These are phyloP conservation scores for Dimargaris xerosporica DNA, from an alignment of 192 early-diverging fungal species.

Conservation along the genomic window DNA sequence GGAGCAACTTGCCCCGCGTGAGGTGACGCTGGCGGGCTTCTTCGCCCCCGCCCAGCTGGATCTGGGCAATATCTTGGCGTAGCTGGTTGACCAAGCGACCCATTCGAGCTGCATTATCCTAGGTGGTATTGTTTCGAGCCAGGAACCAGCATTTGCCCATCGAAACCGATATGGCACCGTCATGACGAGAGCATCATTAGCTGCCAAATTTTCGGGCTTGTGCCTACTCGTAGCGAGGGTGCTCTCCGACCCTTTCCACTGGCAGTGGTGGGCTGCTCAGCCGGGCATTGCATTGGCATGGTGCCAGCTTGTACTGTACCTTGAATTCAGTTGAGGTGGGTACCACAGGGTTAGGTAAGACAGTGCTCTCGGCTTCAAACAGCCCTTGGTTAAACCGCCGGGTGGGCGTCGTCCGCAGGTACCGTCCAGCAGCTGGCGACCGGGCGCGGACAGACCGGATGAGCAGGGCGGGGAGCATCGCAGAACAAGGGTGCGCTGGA, in stretches of 20 bases:
- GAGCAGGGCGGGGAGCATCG: too few species aligned
- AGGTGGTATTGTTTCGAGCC: not conserved
- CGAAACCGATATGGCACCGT: too few species aligned
- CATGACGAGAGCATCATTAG: too few species aligned
- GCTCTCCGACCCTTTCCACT: too few species aligned
- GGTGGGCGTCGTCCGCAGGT: not conserved
- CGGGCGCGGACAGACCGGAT: too few species aligned
- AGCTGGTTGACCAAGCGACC: slow-evolving; percentile 47
- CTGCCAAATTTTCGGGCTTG: too few species aligned
- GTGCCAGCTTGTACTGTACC: slow-evolving; percentile 23
- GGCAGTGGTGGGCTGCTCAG: too few species aligned
- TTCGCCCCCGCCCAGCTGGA: slow-evolving; percentile 73
- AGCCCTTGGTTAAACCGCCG: not conserved
- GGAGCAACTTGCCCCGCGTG: slow-evolving; percentile 71
- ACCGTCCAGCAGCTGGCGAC: too few species aligned
- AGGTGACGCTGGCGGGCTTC: slow-evolving; percentile 72
- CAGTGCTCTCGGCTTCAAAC: slow-evolving; percentile 31
- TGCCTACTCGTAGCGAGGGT: too few species aligned
- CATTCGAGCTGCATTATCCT: slow-evolving; percentile 68
- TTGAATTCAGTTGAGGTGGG: slow-evolving; percentile 52
- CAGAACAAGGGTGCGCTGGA: too few species aligned
- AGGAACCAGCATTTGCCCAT: too few species aligned
- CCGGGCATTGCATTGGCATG: too few species aligned
- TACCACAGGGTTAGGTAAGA: slow-evolving; percentile 57
- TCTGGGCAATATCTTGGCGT: slow-evolving; percentile 41